Evolutionary conservation across 2,329 filamentous ascomycete species (phyloP), one percentile per base, ranked within the genome.

Genomic region (Claviceps africana): DNA sequence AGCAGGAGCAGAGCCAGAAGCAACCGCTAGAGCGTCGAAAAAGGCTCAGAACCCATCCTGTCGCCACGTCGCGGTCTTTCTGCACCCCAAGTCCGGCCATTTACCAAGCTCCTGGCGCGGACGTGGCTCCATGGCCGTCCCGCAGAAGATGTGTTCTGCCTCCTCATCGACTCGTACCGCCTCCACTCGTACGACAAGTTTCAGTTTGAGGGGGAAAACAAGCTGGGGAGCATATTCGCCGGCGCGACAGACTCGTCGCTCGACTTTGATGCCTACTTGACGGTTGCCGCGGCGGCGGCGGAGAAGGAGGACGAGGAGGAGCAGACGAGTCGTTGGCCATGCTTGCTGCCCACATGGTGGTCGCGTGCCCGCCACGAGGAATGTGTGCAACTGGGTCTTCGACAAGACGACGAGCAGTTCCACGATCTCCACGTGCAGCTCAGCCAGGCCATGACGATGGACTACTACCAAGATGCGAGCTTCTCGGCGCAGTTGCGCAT

Each of bases 401-500:
- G 44, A 37, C 35, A 37, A 37, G 35, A 37, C 1, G 49, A 50
- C 9, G 37, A 37, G 2, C 46, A 56, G 22, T 67, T 63, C 60
- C 55, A 60, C 21, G 51, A 55, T n/a, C 56, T 71, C 17, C 31
- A 50, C 1, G 21, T 42, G 2, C 53, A 54, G n/a, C 56, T 66
- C 6, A 51, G 58, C 7, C 66, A 67, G 54, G 22, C 28, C 2
- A 60, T 64, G 33, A 59, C 72, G 37, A 54, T 58, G 5, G 61
- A 65, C 33, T 62, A 68, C 50, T 73, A 73, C 54, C 62, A 62
- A 13, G 63, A 72, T 48, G 21, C 48, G 5, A 56, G 54, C 2
- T 68, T 72, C 58, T 64, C 70, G 8, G 69, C 70, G 66, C 67
- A 71, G 60, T 58, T 74, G 53, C 63, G 71, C 10, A 66, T 73